phyloP scores from a whole-genome alignment of 441 rosid species.

The Erodium moschatum region DNA sequence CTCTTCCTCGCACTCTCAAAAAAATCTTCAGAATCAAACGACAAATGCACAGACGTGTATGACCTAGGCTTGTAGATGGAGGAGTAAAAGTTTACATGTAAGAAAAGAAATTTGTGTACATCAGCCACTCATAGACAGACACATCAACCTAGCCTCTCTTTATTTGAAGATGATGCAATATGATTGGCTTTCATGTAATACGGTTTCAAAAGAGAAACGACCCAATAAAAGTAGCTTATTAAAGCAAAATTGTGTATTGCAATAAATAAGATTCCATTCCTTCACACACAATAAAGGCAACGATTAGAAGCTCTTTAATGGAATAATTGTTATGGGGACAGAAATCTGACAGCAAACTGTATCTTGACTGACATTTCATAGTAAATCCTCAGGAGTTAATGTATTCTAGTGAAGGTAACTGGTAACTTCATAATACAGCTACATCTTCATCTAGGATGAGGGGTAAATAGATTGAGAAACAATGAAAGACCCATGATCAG shows the following conservation, averaged over 20 bases:
- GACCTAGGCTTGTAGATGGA: neutral
- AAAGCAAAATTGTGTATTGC: constrained; percentile 1
- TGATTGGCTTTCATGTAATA: neutral
- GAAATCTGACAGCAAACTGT: neutral
- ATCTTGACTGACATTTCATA: neutral
- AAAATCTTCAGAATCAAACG: neutral
- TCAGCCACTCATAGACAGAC: neutral
- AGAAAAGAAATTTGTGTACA: neutral
- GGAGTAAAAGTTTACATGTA: neutral
- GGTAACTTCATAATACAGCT: neutral
- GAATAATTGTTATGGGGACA: neutral
- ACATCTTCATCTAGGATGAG: neutral
- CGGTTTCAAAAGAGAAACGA: neutral
- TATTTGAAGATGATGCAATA: neutral
- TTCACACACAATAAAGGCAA: neutral
- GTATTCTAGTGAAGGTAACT: constrained; percentile 1
- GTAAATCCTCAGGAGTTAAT: neutral
- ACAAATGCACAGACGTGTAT: neutral
- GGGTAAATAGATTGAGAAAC: neutral
- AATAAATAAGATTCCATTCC: neutral
- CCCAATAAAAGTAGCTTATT: neutral
- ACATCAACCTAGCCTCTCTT: neutral
- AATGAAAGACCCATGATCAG: neutral
- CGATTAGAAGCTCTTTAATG: neutral
- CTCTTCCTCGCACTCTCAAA: neutral